Conservation (phyloP, 805 yeast species). For the Candida chauliodis region DNA sequence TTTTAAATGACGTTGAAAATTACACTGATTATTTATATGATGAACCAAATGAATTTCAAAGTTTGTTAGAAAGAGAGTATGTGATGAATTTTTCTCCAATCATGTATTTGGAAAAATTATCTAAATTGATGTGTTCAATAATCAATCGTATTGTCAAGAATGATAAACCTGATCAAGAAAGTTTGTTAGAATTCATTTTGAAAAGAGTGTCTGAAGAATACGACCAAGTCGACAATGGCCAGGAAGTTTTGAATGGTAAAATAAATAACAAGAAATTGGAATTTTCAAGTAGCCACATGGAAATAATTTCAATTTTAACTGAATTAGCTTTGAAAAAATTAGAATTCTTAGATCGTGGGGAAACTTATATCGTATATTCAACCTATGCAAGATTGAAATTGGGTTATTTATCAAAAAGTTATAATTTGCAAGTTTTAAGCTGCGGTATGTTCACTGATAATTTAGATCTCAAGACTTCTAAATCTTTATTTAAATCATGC, state of each 20-base stretch:
- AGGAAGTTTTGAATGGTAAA: slow-evolving; percentile 12
- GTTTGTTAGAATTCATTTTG: slow-evolving; percentile 29
- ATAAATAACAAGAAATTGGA: slow-evolving; percentile 11
- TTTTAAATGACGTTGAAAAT: slow-evolving; percentile 32
- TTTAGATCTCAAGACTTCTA: slow-evolving; percentile 41
- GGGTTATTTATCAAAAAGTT: slow-evolving; percentile 53
- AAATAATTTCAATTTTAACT: slow-evolving; percentile 26
- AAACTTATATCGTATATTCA: slow-evolving; percentile 51
- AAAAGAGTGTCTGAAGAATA: slow-evolving; percentile 19
- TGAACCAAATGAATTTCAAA: slow-evolving; percentile 14
- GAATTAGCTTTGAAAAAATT: slow-evolving; percentile 36
- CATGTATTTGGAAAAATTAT: slow-evolving; percentile 31
- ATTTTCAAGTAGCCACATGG: slow-evolving; percentile 22
- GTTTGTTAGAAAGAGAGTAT: slow-evolving; percentile 22
- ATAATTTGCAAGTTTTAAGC: slow-evolving; percentile 58
- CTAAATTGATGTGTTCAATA: slow-evolving; percentile 33
- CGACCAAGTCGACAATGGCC: slow-evolving; percentile 14
- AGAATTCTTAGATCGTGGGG: slow-evolving; percentile 54
- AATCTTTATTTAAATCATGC: slow-evolving; percentile 46
- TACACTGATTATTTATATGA: slow-evolving; percentile 20
- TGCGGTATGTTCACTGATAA: slow-evolving; percentile 49
- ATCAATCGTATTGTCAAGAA: slow-evolving; percentile 26
- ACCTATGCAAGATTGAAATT: slow-evolving; percentile 44
- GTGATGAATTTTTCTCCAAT: slow-evolving; percentile 32
- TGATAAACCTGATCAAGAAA: slow-evolving; percentile 11